These are phyloP conservation scores for Hemileccinum impolitum DNA, from an alignment of 768 basidiomycete species.

Conservation along the genomic window DNA sequence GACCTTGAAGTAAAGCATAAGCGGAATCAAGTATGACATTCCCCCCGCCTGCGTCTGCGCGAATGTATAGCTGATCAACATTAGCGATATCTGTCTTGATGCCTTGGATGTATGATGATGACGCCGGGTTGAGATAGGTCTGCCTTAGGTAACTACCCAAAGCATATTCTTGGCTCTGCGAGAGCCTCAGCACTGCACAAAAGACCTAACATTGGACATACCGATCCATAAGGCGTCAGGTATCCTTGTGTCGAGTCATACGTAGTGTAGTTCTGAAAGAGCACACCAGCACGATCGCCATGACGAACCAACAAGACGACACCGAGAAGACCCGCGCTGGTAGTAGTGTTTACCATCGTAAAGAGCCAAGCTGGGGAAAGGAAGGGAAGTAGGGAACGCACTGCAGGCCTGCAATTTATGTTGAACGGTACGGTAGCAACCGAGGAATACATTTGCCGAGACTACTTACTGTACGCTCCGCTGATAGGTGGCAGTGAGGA, in stretches of 20 bases:
- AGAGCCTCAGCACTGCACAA: neutral
- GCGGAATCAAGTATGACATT: constrained; percentile 80
- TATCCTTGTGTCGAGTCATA: constrained; percentile 61
- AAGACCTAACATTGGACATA: constrained; percentile 27
- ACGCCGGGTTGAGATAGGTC: constrained; percentile 59
- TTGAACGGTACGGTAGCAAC: too few relatives aligned
- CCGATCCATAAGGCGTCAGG: constrained; percentile 73
- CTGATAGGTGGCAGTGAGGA: too few relatives aligned
- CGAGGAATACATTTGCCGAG: too few relatives aligned
- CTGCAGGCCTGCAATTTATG: too few relatives aligned
- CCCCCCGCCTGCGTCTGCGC: constrained; percentile 79
- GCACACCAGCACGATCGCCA: constrained; percentile 60
- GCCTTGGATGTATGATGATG: constrained; percentile 63
- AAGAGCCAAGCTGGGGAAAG: neutral
- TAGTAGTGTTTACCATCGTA: constrained; percentile 26
- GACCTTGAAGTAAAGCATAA: constrained; percentile 76
- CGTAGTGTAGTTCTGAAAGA: constrained; percentile 70
- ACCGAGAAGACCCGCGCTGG: constrained; percentile 48
- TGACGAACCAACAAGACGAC: constrained; percentile 74
- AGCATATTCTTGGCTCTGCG: constrained; percentile 49
- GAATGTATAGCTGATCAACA: constrained; percentile 65
- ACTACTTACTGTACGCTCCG: too few relatives aligned
- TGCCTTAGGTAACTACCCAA: constrained; percentile 58
- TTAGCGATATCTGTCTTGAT: constrained; percentile 65
- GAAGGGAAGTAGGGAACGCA: neutral